Percentiles rank a stretch among this genome's conserved stretches.
Conservation (phyloP, 305 asterid genomes). For the Rubia balearica region DNA sequence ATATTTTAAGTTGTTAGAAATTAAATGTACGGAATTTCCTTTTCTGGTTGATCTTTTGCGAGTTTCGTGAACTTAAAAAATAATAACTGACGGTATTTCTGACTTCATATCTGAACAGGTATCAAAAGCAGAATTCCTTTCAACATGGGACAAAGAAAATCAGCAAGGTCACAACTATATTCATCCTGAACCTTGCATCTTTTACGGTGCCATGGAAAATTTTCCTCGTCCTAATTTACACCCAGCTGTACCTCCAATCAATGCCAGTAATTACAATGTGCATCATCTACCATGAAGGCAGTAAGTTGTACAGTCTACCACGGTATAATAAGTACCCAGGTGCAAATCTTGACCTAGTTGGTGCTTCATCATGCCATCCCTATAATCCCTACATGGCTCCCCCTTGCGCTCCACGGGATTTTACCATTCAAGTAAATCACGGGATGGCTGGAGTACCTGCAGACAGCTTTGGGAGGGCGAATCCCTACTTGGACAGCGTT, state of each 20-base stretch:
- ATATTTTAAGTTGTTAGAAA: neutral
- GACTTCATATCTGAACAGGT: constrained; percentile 36
- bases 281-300: constrained; percentile 41
- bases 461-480: constrained; percentile 38
- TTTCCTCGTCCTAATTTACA: constrained; percentile 53
- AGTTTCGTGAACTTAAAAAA: constrained; percentile 3
- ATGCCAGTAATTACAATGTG: constrained; percentile 38
- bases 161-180: constrained; percentile 46
- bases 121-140: constrained; percentile 21
- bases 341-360: constrained; percentile 46
- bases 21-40: neutral
- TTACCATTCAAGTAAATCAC: constrained; percentile 52
- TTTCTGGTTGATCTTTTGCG: constrained; percentile 1
- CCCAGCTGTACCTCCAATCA: constrained; percentile 39
- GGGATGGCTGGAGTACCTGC: constrained; percentile 45
- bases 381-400: constrained; percentile 47
- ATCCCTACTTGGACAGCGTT: constrained; percentile 35
- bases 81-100: neutral
- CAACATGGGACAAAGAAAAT: constrained; percentile 62
- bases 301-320: constrained; percentile 47
- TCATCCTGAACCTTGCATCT: constrained; percentile 43
- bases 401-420: constrained; percentile 48
- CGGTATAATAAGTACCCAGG: constrained; percentile 49
- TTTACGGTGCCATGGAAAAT: constrained; percentile 42
- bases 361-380: constrained; percentile 46